Base-by-base conservation (phyloP, 1,284 basidiomycete species). In the Ganoderma lingzhi region DNA sequence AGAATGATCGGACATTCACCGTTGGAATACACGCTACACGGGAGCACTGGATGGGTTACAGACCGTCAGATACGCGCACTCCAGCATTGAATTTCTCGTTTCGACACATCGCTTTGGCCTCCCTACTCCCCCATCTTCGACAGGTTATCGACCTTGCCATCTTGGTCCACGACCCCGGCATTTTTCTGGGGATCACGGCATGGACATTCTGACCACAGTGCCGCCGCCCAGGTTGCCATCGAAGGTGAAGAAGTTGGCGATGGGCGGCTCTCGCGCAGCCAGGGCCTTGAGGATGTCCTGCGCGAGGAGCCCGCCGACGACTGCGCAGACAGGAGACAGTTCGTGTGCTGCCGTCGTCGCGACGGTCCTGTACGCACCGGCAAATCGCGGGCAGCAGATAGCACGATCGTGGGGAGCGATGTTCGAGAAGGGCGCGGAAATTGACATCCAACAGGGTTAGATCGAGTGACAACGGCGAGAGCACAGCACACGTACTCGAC, bases 241-340 rank as follows among this genome's bases (percentile, higher is more conserved):
- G 72, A 97, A 95, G n/a, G 91, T 86, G 74, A 97, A 92, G 76
- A 98, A 93, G 80, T 99, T 99, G 64, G 93, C 92, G 70, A 98
- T 92, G 1, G 97, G 97, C 59, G 92, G 89, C 77, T 99, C 97
- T 66, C 96, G 91, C 65, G 92, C 94, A 55, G 93, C 94, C 45
- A 99, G 84, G 0, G 94, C 90, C 80, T 98, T 97, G 58, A 99
- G 85, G 64, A 99, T 92, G 79, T 99, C 97, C 81, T 99, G 98
- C 2, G 93, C 96, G 17, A 99, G 83, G 80, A 99, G 88, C 17
- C 98, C 98, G 39, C 98, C 97, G 58, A 99, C 85, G 39, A 99
- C 93, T 0, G 96, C 96, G 78, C 96, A 93, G 4, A 96, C 90
- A 1, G 96, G 94, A 3, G 94, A 90, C 83, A 97, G 94, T 78